Conservation (phyloP, 1,284 basidiomycete species). For the Marasmius oreades region DNA sequence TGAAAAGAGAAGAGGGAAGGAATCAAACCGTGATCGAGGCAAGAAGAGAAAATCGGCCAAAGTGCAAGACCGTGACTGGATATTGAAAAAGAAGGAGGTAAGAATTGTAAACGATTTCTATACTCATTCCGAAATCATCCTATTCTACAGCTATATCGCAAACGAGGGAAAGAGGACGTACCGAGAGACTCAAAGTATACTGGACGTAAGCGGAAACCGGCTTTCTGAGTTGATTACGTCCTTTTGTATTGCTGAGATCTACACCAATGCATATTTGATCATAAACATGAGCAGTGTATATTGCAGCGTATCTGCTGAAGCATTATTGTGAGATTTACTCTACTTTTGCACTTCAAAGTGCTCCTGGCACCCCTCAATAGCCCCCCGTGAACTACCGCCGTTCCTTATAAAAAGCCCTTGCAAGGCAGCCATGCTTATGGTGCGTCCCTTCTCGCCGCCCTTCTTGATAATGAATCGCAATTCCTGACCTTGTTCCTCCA, state of each 20-base stretch:
- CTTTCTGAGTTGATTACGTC: conserved; percentile 47
- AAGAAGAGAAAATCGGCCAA: conserved; percentile 67
- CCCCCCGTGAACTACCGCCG: conserved; percentile 48
- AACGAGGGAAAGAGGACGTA: conserved; percentile 77
- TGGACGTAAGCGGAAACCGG: conserved; percentile 66
- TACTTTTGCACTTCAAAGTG: conserved; percentile 41
- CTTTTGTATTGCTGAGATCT: conserved; percentile 2
- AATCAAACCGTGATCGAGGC: conserved; percentile 46
- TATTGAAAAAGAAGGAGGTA: conserved; percentile 82
- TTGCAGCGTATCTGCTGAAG: background rate
- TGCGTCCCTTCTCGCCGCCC: conserved; percentile 48
- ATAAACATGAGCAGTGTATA: background rate
- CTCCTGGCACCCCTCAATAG: conserved; percentile 51
- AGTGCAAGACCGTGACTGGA: conserved; percentile 65
- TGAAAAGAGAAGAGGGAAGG: conserved; percentile 67
- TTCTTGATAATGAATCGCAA: conserved; percentile 52
- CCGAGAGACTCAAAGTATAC: conserved; percentile 82
- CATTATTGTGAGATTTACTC: background rate
- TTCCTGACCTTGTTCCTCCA: conserved; percentile 45
- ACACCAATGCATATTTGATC: background rate
- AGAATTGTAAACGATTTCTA: conserved; percentile 14
- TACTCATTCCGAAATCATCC: background rate
- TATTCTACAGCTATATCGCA: conserved; percentile 68
- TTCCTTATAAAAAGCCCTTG: conserved; percentile 91
- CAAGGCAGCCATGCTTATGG: conserved; percentile 89